Evolutionary conservation across 2,329 filamentous ascomycete genomes (phyloP), one percentile per base, ranked within the genome.

Genomic region (Volutella citrinella): DNA sequence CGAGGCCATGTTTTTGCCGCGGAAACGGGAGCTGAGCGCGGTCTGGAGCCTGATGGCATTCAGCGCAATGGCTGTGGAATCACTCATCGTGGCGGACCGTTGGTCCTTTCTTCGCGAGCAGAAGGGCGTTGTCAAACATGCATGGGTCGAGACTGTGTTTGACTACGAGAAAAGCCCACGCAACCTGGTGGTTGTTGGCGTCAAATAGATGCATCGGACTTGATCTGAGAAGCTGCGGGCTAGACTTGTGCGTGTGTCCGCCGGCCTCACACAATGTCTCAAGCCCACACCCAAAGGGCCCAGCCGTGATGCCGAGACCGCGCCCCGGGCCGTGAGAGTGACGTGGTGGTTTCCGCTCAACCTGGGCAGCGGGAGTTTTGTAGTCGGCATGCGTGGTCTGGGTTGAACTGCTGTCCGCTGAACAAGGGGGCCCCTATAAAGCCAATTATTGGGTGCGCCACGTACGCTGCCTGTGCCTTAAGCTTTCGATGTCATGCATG

Each of bases 41-140:
- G 78, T 94, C 39, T 98, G 93, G 93, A 88, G 80, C 48, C 61
- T 98, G 52, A 98, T 98, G 91, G 90, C 93, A 2, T 96, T 95
- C 53, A 94, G 88, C 59, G 90, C 91, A 4, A 80, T 80, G 14
- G 84, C 95, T 5, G 82, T 94, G 4, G 93, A 98, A 68, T 87
- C 88, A 19, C 69, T 94, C 39, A 91, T 98, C 51, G 88, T 95
- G 32, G 79, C 84, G 27, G 93, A 98, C 68, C 76, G 93, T 27
- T 98, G 88, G 86, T 67, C 86, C 42, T 98, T 83, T 65, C 67
- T 98, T 48, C 76, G 70, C 38, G 91, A 98, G 65, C 86, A 95
- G 49, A 54, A 66, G 30, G 76, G 83, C 25, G 66, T 82, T 7
- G 81, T 89, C 27, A 67, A 76, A 45, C 75, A 84, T 45, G 84